Base-by-base conservation (phyloP, 2,329 filamentous ascomycete genomes). In the Aspergillus aculeatinus region DNA sequence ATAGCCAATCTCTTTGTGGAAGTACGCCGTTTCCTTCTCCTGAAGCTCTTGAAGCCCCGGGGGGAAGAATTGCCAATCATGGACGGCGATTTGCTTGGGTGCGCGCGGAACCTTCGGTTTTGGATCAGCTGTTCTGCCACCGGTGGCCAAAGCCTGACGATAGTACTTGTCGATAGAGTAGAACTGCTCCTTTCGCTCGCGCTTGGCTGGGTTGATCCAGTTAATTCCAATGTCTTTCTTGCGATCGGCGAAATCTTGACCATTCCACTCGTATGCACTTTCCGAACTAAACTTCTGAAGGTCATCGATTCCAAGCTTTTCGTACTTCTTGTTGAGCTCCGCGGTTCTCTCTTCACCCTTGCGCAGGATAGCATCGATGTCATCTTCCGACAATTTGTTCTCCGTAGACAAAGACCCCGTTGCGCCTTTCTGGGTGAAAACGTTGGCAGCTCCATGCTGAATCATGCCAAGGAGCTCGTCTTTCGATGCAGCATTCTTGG, bases 91-190 rank as follows among this genome's bases (percentile, higher is more conserved):
- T 74, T 99, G 95, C 78, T 96, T 96, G 0, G 95, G 95, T 10
- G 95, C 92, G 58, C 93, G 88, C n/a, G 95, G 96, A 21, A 95
- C 91, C 78, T 96, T 96, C 9, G 94, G 93, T 76, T 97, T 97
- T 27, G 90, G 85, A 63, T 97, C 92, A 44, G 91, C 88, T 25
- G 87, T 89, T 50, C 88, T 85, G 39, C 89, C 87, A 76, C 92
- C 87, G 56, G 91, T 95, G 68, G 90, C 90, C 71, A 99, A 85
- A 10, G 92, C 91, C 70, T 96, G 89, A 66, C 94, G 89, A 79
- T 98, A 99, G 79, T 99, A 99, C 76, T 97, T 96, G 75, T 99
- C 96, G 81, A 99, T 96, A 0, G 94, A 97, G 75, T 99, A 99
- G 5, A 92, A 92, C 74, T 97, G 92, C 72, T 98, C 94, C 77